Conservation (phyloP, 192 early-diverging fungal species). For the Helicostylum pulchrum region DNA sequence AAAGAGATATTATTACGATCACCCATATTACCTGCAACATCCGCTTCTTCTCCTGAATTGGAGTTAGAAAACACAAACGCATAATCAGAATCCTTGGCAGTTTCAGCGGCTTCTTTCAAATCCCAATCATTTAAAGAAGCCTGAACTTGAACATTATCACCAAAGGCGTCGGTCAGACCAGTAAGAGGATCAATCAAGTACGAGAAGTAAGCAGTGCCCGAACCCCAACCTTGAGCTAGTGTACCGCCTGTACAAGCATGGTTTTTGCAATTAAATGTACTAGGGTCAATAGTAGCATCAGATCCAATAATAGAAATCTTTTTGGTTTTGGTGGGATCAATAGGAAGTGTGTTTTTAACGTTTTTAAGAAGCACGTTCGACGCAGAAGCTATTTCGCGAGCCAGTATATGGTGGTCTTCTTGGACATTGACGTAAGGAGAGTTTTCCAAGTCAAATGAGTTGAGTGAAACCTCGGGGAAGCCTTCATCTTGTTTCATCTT, state of each 20-base stretch:
- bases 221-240: constrained; percentile 25
- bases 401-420: constrained; percentile 14
- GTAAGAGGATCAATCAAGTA: constrained; percentile 21
- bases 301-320: constrained; percentile 25
- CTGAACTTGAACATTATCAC: not conserved
- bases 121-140: constrained; percentile 15
- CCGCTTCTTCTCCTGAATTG: constrained; percentile 31
- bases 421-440: constrained; percentile 14
- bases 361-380: constrained; percentile 22
- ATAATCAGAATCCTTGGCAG: constrained; percentile 14
- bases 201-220: constrained; percentile 19
- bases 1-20: constrained; percentile 20
- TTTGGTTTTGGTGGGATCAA: not conserved
- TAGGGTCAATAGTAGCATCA: constrained; percentile 5
- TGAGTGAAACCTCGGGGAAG: constrained; percentile 10
- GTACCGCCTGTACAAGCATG: constrained; percentile 19
- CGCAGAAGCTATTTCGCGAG: constrained; percentile 22
- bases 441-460: not conserved
- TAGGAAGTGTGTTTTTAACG: constrained; percentile 11
- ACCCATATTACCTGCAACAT: constrained; percentile 20
- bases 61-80: constrained; percentile 33
- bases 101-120: not conserved
- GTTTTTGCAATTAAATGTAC: constrained; percentile 2
- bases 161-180: not conserved
- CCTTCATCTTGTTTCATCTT: constrained; percentile 15